Evolutionary conservation across 306 rosid species (phyloP).

Genomic region (Cucurbita maxima): DNA sequence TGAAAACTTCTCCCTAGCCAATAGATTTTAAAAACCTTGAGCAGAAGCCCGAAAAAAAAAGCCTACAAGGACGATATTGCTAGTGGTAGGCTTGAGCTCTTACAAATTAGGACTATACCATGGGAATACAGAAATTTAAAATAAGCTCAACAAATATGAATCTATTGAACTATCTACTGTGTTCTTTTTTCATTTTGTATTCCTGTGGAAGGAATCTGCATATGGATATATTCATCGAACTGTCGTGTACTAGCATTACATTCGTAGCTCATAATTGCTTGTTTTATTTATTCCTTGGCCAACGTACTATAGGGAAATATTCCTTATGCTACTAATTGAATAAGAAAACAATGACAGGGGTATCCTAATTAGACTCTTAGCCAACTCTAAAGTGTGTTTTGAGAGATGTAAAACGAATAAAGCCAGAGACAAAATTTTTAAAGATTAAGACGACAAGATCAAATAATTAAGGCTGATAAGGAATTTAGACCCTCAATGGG

Average conservation of each 20-base stretch:
- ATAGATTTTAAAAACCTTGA: no score
- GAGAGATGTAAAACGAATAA: not conserved
- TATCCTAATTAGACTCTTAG: not conserved
- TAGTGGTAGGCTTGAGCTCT: no score
- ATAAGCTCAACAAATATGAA: not conserved
- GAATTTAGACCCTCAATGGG: not conserved
- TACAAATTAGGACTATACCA: not conserved
- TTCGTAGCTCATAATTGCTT: not conserved
- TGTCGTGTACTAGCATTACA: not conserved
- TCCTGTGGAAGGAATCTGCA: not conserved
- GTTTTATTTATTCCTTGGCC: not conserved
- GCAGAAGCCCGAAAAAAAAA: accelerated
- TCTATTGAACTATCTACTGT: not conserved
- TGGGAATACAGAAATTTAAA: not conserved
- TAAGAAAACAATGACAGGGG: not conserved
- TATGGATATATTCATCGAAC: not conserved
- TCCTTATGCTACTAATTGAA: not conserved
- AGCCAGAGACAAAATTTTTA: not conserved
- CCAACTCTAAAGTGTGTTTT: not conserved
- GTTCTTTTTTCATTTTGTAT: no score
- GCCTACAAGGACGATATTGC: no score
- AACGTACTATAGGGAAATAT: not conserved
- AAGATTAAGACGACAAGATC: not conserved
- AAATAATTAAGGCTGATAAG: not conserved
- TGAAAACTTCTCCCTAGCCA: no score